These are phyloP conservation scores for Apiosordaria backusii DNA, from an alignment of 495 filamentous ascomycete species.

Conservation along the genomic window DNA sequence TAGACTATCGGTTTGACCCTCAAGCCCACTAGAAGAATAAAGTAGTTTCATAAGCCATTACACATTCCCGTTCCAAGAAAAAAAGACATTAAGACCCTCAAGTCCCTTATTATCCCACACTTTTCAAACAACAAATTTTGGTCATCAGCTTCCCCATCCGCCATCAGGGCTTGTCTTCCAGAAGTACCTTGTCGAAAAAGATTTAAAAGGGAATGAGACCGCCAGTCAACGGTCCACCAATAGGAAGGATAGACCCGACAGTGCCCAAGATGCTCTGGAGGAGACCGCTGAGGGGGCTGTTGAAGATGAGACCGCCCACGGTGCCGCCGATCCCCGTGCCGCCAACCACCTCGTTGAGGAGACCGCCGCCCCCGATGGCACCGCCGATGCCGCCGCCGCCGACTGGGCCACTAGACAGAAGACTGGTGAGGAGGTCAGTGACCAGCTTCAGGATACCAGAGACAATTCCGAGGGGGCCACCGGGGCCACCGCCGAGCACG, in stretches of 20 bases:
- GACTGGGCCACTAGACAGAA: constrained; percentile 9
- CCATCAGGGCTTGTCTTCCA: not conserved
- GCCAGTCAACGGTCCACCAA: too few species aligned
- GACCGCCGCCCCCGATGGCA: not conserved
- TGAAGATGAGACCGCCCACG: constrained; percentile 5
- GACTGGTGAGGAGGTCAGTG: constrained; percentile 7
- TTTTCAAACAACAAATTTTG: not conserved
- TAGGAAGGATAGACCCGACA: not conserved
- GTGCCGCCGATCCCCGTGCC: not conserved
- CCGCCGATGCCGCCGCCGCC: constrained; percentile 3
- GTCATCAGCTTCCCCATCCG: not conserved
- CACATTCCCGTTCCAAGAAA: not conserved
- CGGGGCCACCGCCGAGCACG: constrained; percentile 2
- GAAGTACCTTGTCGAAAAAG: too few species aligned
- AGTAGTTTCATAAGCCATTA: not conserved
- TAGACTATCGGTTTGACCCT: not conserved
- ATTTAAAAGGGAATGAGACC: too few species aligned
- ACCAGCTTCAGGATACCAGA: not conserved
- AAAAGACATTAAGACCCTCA: not conserved
- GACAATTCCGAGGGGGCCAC: constrained; percentile 6
- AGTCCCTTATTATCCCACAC: not conserved
- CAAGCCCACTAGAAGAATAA: not conserved
- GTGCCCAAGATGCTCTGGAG: constrained; percentile 13
- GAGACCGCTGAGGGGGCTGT: constrained; percentile 7
- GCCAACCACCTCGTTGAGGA: constrained; percentile 3